Conservation (phyloP, 805 yeast genomes). For the Ogataea methanolica region DNA sequence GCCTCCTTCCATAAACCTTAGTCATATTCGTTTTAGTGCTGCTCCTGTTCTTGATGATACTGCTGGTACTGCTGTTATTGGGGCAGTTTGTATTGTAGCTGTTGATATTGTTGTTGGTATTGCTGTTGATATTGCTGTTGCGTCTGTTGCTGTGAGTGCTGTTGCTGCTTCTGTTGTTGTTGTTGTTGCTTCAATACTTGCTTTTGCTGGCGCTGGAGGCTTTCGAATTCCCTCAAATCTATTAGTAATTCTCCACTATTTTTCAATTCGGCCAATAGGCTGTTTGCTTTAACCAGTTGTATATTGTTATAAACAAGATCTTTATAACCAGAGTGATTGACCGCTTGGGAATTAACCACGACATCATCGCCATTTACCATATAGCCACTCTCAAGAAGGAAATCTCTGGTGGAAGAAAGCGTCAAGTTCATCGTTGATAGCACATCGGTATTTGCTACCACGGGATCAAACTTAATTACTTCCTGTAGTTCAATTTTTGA, state of each 20-base stretch:
- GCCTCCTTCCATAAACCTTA: too few species aligned
- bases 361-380: neutral
- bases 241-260: neutral
- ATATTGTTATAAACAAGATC: neutral
- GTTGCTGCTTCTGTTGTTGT: neutral
- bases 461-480: constrained; percentile 6
- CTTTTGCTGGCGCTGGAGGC: neutral
- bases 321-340: neutral
- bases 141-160: neutral
- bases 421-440: neutral
- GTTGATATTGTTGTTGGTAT: neutral
- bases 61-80: neutral
- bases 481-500: constrained; percentile 2
- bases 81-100: neutral
- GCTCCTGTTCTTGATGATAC: neutral
- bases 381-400: constrained; percentile 3
- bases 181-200: neutral
- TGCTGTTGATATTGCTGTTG: neutral
- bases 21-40: too few species aligned
- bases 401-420: constrained; percentile 4
- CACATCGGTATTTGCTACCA: neutral
- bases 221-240: neutral
- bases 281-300: neutral
- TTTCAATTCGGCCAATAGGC: neutral
- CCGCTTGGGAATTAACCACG: neutral